phyloP scores from a whole-genome alignment of 306 rosid genomes.

The Corylus avellana region DNA sequence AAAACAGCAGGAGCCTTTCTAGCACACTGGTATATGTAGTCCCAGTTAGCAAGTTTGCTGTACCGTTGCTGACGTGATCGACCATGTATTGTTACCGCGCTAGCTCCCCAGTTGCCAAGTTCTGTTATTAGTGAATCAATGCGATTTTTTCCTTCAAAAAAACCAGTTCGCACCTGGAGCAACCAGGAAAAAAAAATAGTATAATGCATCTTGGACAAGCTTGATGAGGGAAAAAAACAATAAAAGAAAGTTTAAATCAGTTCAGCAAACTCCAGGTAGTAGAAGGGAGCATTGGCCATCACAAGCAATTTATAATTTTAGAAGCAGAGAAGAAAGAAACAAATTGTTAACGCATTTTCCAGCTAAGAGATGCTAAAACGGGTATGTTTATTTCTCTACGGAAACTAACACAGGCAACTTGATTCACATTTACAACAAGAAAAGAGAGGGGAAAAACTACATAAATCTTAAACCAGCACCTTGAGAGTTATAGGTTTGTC shows the following conservation, averaged over 20 bases:
- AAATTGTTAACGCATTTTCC: not conserved
- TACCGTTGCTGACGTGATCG: conserved; percentile 96
- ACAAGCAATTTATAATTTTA: conserved; percentile 9
- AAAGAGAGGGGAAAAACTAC: not conserved
- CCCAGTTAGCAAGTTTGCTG: conserved; percentile 99
- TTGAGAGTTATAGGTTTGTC: conserved; percentile 69
- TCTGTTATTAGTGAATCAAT: conserved; percentile 79
- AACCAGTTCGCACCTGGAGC: conserved; percentile 81
- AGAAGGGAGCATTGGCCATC: not conserved
- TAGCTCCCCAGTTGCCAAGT: conserved; percentile 81
- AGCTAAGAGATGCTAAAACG: conserved; percentile 13
- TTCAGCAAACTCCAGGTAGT: not conserved
- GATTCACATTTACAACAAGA: no score
- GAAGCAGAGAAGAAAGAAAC: conserved; percentile 10
- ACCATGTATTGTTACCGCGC: conserved; percentile 86
- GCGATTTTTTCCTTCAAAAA: conserved; percentile 87
- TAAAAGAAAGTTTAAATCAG: not conserved
- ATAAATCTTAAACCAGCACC: conserved; percentile 42
- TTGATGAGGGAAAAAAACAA: not conserved
- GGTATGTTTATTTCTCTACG: no score
- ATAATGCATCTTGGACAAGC: conserved; percentile 18
- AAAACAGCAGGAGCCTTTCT: conserved; percentile 60
- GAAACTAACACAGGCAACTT: no score
- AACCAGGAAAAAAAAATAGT: conserved; percentile 15
- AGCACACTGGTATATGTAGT: conserved; percentile 70